These are phyloP conservation scores for Brassica juncea DNA, from an alignment of 345 rosid species.

Conservation along the genomic window DNA sequence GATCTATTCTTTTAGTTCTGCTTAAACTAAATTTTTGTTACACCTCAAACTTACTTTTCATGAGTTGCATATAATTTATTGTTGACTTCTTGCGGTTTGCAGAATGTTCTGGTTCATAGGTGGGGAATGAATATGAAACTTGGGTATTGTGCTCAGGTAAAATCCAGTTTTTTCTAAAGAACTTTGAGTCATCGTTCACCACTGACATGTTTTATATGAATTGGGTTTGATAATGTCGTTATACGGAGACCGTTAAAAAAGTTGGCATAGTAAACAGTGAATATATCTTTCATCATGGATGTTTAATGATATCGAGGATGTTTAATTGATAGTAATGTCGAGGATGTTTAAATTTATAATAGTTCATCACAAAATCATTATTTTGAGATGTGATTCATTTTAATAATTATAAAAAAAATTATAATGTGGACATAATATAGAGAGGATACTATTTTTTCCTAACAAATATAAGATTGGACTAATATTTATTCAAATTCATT, in stretches of 20 bases:
- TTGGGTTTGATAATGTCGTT: neutral
- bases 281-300: conserved; percentile 75
- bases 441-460: no score
- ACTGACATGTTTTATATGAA: neutral
- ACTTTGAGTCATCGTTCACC: neutral
- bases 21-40: neutral
- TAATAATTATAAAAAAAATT: no score
- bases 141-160: conserved; percentile 95
- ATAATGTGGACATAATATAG: no score
- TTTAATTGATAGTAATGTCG: no score
- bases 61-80: neutral
- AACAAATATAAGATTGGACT: no score
- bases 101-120: conserved; percentile 95
- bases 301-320: no score
- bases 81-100: conserved; percentile 13
- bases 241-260: conserved; percentile 85
- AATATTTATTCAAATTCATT: no score
- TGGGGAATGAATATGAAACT: conserved; percentile 98
- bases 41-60: neutral
- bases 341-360: no score
- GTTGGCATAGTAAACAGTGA: conserved; percentile 83
- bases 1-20: neutral
- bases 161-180: neutral
- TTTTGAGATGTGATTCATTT: no score
- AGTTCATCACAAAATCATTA: no score